Base-by-base conservation (phyloP, 176 grass and related monocot species). In the Oryza longistaminata region DNA sequence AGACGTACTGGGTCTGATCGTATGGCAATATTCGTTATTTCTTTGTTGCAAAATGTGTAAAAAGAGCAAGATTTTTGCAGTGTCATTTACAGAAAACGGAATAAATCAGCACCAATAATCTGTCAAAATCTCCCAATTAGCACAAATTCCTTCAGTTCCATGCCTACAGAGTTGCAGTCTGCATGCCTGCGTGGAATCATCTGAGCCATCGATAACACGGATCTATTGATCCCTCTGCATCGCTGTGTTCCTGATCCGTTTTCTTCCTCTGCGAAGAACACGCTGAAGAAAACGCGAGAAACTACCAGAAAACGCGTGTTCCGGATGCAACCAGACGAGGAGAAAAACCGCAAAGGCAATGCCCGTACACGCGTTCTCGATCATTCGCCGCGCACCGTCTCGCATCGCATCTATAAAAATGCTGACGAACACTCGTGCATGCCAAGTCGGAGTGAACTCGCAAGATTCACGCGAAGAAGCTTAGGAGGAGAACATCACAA, bases 271-370 rank as follows among this genome's bases (percentile, higher is more conserved):
- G 3, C 1, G 67, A 72, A 21, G 46, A 14, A 53, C 27, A 17
- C 17, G 9, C 11, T 0, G 67, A 72, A 21, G 46, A 14, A 53
- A 17, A 17, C 17, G 9, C 11, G 44, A 68, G 76, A 72, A 33
- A 62, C 4, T 80, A 80, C 58, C 29, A 9, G 76, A 86, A 73
- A 13, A 6, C 76, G 15, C 24, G 83, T 1, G 7, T 52, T 24
- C 76, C 43, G 24, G 76, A 86, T n/a, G 52, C 21, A 66, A 31
- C 68, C 27, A 75, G 85, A 87, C 11, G 55, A 12, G 10, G 58
- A 16, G 58, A 16, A n/a, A 24, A 48, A 0, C 12, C 3, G 29
- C 19, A 31, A 31, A 31, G 76, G 42, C 13, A 22, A 19, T 19
- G 68, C 40, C 0, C 27, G 29, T 31, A 31, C 29, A 31, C 29